phyloP scores from a whole-genome alignment of 345 rosid species.

The Aquilaria yunnanensis region DNA sequence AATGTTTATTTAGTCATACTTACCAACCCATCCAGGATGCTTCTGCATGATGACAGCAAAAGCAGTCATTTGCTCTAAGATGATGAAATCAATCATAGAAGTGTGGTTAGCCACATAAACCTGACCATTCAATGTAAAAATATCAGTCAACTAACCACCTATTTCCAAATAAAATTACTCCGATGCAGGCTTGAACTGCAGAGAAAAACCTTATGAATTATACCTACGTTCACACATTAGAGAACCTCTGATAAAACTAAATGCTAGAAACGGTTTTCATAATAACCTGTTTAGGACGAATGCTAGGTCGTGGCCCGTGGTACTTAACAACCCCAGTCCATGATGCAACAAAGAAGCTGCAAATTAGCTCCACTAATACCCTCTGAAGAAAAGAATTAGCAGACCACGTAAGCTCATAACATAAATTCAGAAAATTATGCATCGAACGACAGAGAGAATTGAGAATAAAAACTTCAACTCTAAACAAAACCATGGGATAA shows the following conservation, averaged over 20 bases:
- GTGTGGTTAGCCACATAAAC: constrained; percentile 98
- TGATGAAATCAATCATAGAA: constrained; percentile 96
- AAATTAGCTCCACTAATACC: constrained; percentile 89
- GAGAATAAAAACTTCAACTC: too few relatives aligned
- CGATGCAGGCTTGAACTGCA: neutral
- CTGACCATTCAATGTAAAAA: constrained; percentile 36
- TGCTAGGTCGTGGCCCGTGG: constrained; percentile 97
- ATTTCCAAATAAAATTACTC: neutral
- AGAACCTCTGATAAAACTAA: neutral
- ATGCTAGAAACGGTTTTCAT: neutral
- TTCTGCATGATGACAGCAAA: constrained; percentile 99
- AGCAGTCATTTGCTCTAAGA: constrained; percentile 97
- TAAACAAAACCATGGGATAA: neutral
- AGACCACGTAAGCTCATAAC: constrained; percentile 2
- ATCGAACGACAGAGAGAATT: neutral
- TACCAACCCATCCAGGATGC: constrained; percentile 99
- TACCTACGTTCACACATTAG: neutral
- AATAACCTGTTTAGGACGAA: constrained; percentile 86
- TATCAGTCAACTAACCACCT: neutral
- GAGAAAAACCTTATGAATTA: neutral
- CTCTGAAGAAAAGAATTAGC: constrained; percentile 44
- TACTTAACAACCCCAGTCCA: constrained; percentile 98
- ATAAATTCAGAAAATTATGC: constrained; percentile 4
- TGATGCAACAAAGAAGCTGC: constrained; percentile 98
- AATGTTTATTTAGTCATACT: constrained; percentile 22